These are phyloP conservation scores for Talaromyces sp. DNA, from an alignment of 2,329 filamentous ascomycete genomes.

Conservation along the genomic window DNA sequence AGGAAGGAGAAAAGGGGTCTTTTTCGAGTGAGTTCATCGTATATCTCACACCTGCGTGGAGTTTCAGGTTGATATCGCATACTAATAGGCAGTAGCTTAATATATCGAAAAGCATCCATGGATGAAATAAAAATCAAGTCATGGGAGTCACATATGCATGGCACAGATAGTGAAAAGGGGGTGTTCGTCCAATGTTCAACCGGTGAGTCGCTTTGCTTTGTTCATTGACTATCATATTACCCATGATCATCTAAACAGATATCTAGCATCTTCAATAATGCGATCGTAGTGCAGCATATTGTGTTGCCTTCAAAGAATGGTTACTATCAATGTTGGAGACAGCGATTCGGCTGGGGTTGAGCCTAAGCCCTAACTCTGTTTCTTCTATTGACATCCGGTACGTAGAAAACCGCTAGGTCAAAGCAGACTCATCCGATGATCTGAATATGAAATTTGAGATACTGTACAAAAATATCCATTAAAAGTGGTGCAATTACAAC, in stretches of 20 bases:
- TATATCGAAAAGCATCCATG: too few species aligned
- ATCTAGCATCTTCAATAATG: background rate
- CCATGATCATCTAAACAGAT: background rate
- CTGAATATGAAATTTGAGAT: too few species aligned
- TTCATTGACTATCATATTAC: background rate
- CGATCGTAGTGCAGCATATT: background rate
- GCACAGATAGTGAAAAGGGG: background rate
- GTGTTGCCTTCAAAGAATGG: background rate
- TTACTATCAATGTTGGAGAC: background rate
- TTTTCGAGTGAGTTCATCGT: background rate
- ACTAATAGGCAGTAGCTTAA: background rate
- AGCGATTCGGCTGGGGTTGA: background rate
- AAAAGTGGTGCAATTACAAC: too few species aligned
- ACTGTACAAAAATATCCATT: too few species aligned
- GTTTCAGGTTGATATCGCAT: background rate
- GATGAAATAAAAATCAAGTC: too few species aligned
- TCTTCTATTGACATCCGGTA: background rate
- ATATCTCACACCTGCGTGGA: background rate
- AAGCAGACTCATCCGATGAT: too few species aligned
- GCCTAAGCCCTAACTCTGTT: background rate
- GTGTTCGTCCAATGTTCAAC: background rate
- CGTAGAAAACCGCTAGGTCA: too few species aligned
- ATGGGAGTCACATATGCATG: background rate
- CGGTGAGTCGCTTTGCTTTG: background rate
- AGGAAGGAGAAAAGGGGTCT: background rate